phyloP scores from a whole-genome alignment of 2,329 filamentous ascomycete genomes.

The Beauveria varroae region DNA sequence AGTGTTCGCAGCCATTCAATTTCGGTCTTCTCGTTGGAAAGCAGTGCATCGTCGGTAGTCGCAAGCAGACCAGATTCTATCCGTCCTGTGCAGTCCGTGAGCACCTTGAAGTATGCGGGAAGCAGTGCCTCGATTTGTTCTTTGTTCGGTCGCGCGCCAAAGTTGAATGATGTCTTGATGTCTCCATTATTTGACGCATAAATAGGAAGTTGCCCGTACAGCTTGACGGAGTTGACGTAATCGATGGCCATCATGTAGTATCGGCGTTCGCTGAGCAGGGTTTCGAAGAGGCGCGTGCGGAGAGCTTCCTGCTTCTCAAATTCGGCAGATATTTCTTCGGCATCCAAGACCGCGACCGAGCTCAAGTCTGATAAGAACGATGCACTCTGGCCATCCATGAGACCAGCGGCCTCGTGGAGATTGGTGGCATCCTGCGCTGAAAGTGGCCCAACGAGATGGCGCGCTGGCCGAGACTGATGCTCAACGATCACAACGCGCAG shows the following conservation, averaged over 20 bases:
- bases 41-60: slow-evolving; percentile 40
- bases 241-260: slow-evolving; percentile 60
- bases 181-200: slow-evolving; percentile 20
- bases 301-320: slow-evolving; percentile 58
- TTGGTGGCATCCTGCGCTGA: slow-evolving; percentile 73
- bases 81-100: slow-evolving; percentile 41
- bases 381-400: slow-evolving; percentile 51
- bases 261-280: slow-evolving; percentile 65
- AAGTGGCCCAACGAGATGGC: slow-evolving; percentile 62
- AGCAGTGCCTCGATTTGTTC: slow-evolving; percentile 38
- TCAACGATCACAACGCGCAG: slow-evolving; percentile 75
- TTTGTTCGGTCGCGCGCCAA: slow-evolving; percentile 20
- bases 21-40: slow-evolving; percentile 46
- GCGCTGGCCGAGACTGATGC: slow-evolving; percentile 72
- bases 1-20: slow-evolving; percentile 54
- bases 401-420: slow-evolving; percentile 64
- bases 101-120: slow-evolving; percentile 39
- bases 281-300: slow-evolving; percentile 59
- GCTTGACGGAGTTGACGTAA: slow-evolving; percentile 41
- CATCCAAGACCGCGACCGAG: slow-evolving; percentile 38
- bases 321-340: slow-evolving; percentile 45
- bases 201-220: slow-evolving; percentile 32
- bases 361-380: slow-evolving; percentile 48
- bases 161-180: slow-evolving; percentile 23
- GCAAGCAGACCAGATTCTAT: slow-evolving; percentile 42